Conservation (phyloP, 2,329 filamentous ascomycete genomes). For the Phialemoniopsis sp. region DNA sequence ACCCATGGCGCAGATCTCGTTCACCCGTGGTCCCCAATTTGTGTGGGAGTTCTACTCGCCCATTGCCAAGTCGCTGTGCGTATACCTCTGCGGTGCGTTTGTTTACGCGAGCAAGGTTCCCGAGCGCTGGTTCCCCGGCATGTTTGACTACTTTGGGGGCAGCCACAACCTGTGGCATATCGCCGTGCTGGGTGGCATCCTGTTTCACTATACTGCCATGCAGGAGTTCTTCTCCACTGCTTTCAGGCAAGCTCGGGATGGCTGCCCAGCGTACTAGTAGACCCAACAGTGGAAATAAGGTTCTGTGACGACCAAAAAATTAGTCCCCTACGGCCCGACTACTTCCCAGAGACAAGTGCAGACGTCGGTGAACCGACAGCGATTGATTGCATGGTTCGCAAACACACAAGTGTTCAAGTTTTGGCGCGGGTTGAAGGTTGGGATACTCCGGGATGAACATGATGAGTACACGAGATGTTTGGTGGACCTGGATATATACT, state of each 20-base stretch:
- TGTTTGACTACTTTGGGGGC: constrained; percentile 92
- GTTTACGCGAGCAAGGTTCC: constrained; percentile 91
- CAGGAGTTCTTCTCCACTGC: constrained; percentile 84
- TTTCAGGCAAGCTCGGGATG: constrained; percentile 62
- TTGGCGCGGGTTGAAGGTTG: no score
- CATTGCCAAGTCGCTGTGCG: constrained; percentile 77
- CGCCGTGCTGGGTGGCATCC: constrained; percentile 87
- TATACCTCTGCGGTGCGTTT: constrained; percentile 80
- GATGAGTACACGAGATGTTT: no score
- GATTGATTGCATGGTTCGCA: no score
- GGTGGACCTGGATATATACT: no score
- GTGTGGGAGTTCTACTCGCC: constrained; percentile 87
- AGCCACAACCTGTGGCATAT: constrained; percentile 98
- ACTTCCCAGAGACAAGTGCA: no score
- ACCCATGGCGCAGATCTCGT: constrained; percentile 78
- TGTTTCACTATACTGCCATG: constrained; percentile 98
- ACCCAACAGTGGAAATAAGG: no score
- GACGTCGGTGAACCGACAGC: no score
- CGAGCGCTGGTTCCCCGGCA: constrained; percentile 86
- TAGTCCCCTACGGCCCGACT: no score
- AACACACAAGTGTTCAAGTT: no score
- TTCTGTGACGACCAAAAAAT: no score
- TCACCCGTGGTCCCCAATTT: constrained; percentile 73
- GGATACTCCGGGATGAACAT: no score
- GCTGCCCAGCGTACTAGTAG: constrained; percentile 52